Conservation (phyloP, 1,284 basidiomycete species). For the Cryptococcus sp. region DNA sequence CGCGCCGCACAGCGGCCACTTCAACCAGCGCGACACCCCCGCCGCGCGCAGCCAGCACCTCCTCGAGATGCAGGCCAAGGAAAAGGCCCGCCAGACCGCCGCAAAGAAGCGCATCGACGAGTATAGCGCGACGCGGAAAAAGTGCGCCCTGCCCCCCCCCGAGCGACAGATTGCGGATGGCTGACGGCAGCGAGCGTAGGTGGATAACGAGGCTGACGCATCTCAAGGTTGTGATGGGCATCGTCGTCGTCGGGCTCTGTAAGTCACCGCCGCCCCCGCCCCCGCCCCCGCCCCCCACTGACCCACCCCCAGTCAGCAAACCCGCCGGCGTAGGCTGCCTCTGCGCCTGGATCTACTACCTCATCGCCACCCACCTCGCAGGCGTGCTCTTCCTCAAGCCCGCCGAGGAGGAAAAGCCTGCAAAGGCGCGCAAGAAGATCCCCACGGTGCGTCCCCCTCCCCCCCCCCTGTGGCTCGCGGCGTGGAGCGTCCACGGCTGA, state of each 20-base stretch:
- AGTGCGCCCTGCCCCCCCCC: constrained; percentile 12
- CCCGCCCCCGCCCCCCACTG: no score
- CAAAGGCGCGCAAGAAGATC: constrained; percentile 24
- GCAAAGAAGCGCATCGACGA: constrained; percentile 24
- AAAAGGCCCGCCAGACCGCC: constrained; percentile 16
- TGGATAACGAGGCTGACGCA: constrained; percentile 33
- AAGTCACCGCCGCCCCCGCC: constrained; percentile 6
- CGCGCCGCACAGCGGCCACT: constrained; percentile 28
- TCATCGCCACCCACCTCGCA: constrained; percentile 28
- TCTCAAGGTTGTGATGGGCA: constrained; percentile 31
- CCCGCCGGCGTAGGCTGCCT: constrained; percentile 29
- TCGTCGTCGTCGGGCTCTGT: constrained; percentile 35
- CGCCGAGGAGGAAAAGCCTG: constrained; percentile 24
- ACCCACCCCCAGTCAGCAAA: constrained; percentile 20
- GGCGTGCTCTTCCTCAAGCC: constrained; percentile 21
- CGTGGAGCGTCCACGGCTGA: not conserved
- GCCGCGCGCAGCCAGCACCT: constrained; percentile 21
- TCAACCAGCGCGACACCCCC: constrained; percentile 32
- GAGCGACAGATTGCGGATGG: not conserved
- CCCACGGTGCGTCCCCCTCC: constrained; percentile 22
- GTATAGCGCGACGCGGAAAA: constrained; percentile 18
- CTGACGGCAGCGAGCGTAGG: constrained; percentile 4
- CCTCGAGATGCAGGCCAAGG: constrained; percentile 27
- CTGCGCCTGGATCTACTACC: constrained; percentile 32
- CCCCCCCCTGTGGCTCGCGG: not conserved